Evolutionary conservation across 208 protist species (phyloP).

Genomic region (Entamoeba nuttalli): DNA sequence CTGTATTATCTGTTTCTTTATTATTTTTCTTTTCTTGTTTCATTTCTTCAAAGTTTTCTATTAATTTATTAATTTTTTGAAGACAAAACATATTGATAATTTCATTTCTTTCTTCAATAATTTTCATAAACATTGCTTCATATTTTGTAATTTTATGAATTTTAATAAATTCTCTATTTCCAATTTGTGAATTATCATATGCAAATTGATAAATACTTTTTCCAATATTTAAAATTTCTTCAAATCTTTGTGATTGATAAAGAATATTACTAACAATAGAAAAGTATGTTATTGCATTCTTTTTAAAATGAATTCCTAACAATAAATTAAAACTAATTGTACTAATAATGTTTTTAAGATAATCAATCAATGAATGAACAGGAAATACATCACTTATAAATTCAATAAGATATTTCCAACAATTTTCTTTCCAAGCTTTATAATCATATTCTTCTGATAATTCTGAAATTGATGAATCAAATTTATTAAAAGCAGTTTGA

Average conservation of each 20-base stretch:
- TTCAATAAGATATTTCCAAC: background rate
- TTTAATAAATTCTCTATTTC: background rate
- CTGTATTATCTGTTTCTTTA: background rate
- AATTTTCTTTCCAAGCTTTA: background rate
- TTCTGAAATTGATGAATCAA: background rate
- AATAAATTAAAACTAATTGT: background rate
- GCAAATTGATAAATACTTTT: background rate
- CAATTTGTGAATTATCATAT: background rate
- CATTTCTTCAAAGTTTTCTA: too few relatives aligned
- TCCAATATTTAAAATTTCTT: background rate
- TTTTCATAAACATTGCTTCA: background rate
- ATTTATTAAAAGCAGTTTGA: background rate
- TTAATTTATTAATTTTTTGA: too few relatives aligned
- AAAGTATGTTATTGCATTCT: background rate
- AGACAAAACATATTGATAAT: background rate
- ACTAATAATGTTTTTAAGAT: background rate
- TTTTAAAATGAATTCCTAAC: background rate
- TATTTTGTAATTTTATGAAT: background rate
- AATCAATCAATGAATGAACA: background rate
- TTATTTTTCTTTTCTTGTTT: background rate
- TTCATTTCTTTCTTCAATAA: background rate
- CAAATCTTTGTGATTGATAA: background rate
- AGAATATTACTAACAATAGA: background rate
- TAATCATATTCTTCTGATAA: background rate
- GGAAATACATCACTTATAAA: background rate